These are phyloP conservation scores for Apostasia shenzhenica DNA, from an alignment of 106 monocot genomes.

Conservation along the genomic window DNA sequence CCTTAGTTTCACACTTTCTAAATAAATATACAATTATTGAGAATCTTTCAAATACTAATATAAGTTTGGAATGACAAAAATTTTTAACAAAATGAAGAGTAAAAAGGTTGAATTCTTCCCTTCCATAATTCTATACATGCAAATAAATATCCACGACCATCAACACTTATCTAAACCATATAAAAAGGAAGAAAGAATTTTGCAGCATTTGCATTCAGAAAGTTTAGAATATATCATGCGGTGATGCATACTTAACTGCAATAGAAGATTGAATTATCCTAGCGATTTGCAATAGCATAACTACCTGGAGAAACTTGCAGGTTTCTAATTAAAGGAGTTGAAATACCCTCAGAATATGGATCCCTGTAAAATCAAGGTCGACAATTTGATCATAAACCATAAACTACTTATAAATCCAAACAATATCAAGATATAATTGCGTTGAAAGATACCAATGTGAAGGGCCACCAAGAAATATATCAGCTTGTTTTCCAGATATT, in stretches of 20 bases:
- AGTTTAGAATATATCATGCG: neutral
- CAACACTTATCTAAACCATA: neutral
- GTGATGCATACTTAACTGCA: neutral
- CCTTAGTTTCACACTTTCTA: too few relatives aligned
- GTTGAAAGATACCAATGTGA: slow-evolving; percentile 47
- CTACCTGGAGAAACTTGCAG: slow-evolving; percentile 25
- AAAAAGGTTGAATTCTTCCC: neutral
- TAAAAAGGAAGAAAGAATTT: neutral
- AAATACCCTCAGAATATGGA: slow-evolving; percentile 39
- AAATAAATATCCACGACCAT: neutral
- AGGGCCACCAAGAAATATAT: slow-evolving; percentile 33
- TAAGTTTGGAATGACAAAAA: too few relatives aligned
- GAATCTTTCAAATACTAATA: too few relatives aligned
- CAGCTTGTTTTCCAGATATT: slow-evolving; percentile 5
- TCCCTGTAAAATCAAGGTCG: slow-evolving; percentile 40
- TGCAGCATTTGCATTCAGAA: neutral
- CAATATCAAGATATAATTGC: neutral
- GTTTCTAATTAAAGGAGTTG: slow-evolving; percentile 20
- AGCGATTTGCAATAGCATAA: neutral
- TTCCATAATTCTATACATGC: neutral
- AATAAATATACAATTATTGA: too few relatives aligned
- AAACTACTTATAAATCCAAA: neutral
- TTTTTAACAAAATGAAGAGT: neutral
- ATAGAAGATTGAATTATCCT: neutral
- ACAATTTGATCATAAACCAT: neutral